phyloP scores from a whole-genome alignment of 371 early-diverging fungal species.

The Capniomyces stellatus region DNA sequence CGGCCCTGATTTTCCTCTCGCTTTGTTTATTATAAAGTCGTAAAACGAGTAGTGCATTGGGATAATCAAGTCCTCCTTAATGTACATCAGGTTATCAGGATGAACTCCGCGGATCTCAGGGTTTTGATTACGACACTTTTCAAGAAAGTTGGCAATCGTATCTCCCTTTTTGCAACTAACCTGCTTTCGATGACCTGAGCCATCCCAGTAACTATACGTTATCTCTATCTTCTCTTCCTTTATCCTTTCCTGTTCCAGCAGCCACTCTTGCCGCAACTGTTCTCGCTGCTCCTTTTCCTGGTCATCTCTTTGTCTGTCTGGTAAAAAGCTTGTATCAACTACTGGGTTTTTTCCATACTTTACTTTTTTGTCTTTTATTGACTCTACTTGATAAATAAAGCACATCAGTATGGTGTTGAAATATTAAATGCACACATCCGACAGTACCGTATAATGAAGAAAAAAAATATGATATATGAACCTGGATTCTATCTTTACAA shows the following conservation, averaged over 20 bases:
- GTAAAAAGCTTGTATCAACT: slow-evolving; percentile 85
- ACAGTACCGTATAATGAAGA: too few relatives aligned
- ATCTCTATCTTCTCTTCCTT: slow-evolving; percentile 64
- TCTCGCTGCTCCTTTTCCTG: slow-evolving; percentile 53
- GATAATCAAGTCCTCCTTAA: slow-evolving; percentile 91
- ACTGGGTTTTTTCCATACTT: slow-evolving; percentile 44
- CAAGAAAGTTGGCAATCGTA: slow-evolving; percentile 70
- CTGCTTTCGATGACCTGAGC: slow-evolving; percentile 72
- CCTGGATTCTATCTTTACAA: too few relatives aligned
- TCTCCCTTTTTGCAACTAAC: slow-evolving; percentile 75
- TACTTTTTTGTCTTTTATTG: slow-evolving; percentile 11
- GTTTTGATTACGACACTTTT: slow-evolving; percentile 59
- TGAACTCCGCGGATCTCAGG: slow-evolving; percentile 54
- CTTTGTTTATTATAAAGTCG: slow-evolving; percentile 89
- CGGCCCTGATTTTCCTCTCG: slow-evolving; percentile 90
- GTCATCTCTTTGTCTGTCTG: slow-evolving; percentile 79
- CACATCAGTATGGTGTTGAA: too few relatives aligned
- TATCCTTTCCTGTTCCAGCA: slow-evolving; percentile 53
- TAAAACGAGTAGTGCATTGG: slow-evolving; percentile 93
- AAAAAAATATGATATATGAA: too few relatives aligned
- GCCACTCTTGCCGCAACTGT: slow-evolving; percentile 58
- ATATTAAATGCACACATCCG: too few relatives aligned
- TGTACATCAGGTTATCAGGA: slow-evolving; percentile 74
- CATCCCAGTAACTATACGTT: slow-evolving; percentile 92
- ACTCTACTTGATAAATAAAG: too few relatives aligned